Conservation (phyloP, 441 rosid genomes). For the Erodium moschatum region DNA sequence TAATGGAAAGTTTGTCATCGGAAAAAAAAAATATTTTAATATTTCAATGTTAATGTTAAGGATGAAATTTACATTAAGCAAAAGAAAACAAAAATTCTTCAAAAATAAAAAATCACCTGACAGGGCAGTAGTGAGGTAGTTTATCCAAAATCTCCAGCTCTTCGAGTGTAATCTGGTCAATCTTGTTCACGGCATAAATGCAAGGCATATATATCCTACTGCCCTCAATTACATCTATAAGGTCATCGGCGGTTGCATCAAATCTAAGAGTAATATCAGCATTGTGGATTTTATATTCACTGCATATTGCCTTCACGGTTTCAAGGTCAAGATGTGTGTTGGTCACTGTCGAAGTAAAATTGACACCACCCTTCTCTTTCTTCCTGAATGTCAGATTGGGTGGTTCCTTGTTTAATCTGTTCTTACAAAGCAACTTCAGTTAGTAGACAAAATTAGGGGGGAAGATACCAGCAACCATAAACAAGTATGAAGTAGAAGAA, state of each 20-base stretch:
- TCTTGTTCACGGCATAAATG: conserved; percentile 86
- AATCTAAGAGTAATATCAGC: conserved; percentile 86
- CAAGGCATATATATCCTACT: conserved; percentile 93
- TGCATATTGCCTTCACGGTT: conserved; percentile 90
- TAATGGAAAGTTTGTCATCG: too few species aligned
- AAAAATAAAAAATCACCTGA: conserved; percentile 45
- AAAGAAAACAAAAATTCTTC: neutral
- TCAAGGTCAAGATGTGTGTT: conserved; percentile 83
- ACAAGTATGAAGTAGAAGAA: too few species aligned
- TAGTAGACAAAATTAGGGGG: neutral
- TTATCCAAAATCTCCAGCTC: conserved; percentile 91
- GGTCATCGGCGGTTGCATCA: conserved; percentile 98
- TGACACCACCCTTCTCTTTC: conserved; percentile 96
- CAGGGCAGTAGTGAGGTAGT: conserved; percentile 92
- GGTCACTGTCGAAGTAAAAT: conserved; percentile 72
- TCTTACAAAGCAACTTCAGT: conserved; percentile 15
- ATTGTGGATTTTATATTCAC: conserved; percentile 88
- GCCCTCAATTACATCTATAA: conserved; percentile 93
- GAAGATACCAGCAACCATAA: neutral
- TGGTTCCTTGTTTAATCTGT: conserved; percentile 96
- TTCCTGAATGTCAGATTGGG: conserved; percentile 94
- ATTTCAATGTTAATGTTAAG: too few species aligned
- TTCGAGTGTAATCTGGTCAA: conserved; percentile 88
- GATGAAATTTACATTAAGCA: too few species aligned
- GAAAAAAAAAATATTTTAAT: too few species aligned